Base-by-base conservation (phyloP, 371 early-diverging fungal species). In the Parasitella parasitica region DNA sequence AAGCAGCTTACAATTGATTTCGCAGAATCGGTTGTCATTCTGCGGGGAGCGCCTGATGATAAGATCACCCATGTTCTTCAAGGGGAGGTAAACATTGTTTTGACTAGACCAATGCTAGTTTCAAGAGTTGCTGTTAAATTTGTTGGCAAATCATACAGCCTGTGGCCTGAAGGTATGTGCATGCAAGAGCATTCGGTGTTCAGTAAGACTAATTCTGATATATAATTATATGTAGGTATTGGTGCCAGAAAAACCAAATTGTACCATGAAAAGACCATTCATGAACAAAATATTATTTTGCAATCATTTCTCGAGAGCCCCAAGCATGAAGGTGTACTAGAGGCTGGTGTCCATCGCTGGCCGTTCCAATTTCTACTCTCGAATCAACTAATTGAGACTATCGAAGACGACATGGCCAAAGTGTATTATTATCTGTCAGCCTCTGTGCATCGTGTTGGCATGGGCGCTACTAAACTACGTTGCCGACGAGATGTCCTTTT, bases 161-260 rank as follows among this genome's bases (percentile, higher is more conserved):
- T 81, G 8, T 81, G 82, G 82, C 82, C 82, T 9, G 79, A 81
- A 72, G 78, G 81, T 81, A 74, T n/a, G n/a, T n/a, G n/a, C n/a
- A n/a, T n/a, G n/a, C n/a, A n/a, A n/a, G n/a, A n/a, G n/a, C n/a
- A n/a, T n/a, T n/a, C n/a, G n/a, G n/a, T n/a, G n/a, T n/a, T n/a
- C n/a, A n/a, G 36, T 24, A 15, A 15, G 18, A 7, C 20, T 22
- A 4, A 56, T 43, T 1, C 27, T 27, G 12, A 41, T 18, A n/a
- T 24, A 28, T n/a, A 32, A 46, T 35, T 20, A 9, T 16, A 8
- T 53, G 12, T 22, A 73, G 73, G 73, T 9, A 64, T 77, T 63
- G 80, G 80, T 8, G 43, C 73, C 8, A 68, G 75, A 46, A 67
- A 69, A 12, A 78, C 69, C 4, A 78, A 74, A 57, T 43, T 71